A percentile compares a stretch with the other conserved stretches of the same genome.
phyloP scores from a whole-genome alignment of 176 grass and related monocot genomes.

The Cenchrus americanus region DNA sequence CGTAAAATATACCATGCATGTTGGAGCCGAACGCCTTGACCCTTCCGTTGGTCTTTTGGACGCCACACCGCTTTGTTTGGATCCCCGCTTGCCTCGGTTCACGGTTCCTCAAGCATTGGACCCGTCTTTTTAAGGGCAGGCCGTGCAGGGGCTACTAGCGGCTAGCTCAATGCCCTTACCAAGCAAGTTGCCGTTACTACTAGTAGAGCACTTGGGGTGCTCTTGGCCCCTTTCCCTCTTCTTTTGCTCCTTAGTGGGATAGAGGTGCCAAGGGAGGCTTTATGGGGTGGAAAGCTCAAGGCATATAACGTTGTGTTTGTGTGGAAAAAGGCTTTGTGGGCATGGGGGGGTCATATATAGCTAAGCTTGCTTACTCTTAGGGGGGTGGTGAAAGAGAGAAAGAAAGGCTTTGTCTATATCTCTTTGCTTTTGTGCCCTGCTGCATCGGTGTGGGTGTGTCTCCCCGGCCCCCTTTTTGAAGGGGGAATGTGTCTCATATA shows the following conservation, averaged over 20 bases:
- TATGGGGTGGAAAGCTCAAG: constrained; percentile 65
- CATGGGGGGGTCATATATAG: constrained; percentile 65
- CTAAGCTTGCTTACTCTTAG: background rate
- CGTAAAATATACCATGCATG: too few relatives aligned
- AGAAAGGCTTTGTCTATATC: constrained; percentile 63
- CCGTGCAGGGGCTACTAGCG: too few relatives aligned
- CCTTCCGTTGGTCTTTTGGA: too few relatives aligned
- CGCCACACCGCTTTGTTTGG: too few relatives aligned
- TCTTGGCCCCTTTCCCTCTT: constrained; percentile 28
- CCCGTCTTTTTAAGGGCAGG: constrained; percentile 38
- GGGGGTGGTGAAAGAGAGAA: constrained; percentile 53
- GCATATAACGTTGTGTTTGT: constrained; percentile 45
- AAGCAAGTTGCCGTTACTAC: background rate
- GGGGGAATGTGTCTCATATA: constrained; percentile 73
- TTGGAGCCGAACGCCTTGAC: too few relatives aligned
- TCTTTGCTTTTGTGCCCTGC: constrained; percentile 63
- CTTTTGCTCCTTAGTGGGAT: constrained; percentile 74
- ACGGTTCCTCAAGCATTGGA: too few relatives aligned
- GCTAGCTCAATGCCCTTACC: background rate
- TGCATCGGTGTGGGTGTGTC: constrained; percentile 56
- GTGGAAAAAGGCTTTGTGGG: constrained; percentile 51
- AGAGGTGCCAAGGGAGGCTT: constrained; percentile 67
- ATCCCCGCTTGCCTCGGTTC: too few relatives aligned
- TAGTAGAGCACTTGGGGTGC: background rate
- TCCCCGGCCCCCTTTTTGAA: constrained; percentile 42